Evolutionary conservation across 768 basidiomycete species (phyloP).

Genomic region (Panaeolus cyanescens): DNA sequence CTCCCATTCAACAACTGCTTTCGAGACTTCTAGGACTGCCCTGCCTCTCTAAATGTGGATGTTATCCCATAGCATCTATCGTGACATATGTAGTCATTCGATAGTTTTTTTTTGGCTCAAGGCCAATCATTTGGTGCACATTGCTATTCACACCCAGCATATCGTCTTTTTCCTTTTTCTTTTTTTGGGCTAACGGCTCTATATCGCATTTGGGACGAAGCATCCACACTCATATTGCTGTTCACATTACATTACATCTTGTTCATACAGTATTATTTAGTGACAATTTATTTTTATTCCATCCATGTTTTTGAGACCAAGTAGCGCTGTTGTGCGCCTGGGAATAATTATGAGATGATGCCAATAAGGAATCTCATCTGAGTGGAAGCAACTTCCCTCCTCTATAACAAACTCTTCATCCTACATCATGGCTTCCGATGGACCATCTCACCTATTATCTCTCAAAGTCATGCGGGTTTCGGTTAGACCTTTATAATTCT

Average conservation of each 20-base stretch:
- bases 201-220: slow-evolving; percentile 1
- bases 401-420: background rate
- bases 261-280: slow-evolving; percentile 3
- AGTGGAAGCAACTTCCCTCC: too few relatives aligned
- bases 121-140: background rate
- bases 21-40: background rate
- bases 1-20: background rate
- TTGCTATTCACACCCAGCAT: slow-evolving; percentile 1
- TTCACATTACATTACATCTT: slow-evolving; percentile 4
- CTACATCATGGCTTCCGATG: slow-evolving; percentile 41
- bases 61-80: background rate
- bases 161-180: background rate
- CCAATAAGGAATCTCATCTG: too few relatives aligned
- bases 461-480: slow-evolving; percentile 89
- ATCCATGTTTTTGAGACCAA: background rate
- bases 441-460: slow-evolving; percentile 66
- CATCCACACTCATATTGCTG: slow-evolving; percentile 3
- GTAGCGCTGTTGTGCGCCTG: background rate
- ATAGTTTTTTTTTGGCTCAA: slow-evolving; percentile 1
- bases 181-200: slow-evolving; percentile 1
- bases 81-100: background rate
- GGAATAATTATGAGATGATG: background rate
- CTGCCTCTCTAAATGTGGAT: background rate
- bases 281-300: slow-evolving; percentile 3
- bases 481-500: slow-evolving; percentile 48